Evolutionary conservation across 2,329 filamentous ascomycete species (phyloP).

Genomic region (Camptophora hylomeconis): DNA sequence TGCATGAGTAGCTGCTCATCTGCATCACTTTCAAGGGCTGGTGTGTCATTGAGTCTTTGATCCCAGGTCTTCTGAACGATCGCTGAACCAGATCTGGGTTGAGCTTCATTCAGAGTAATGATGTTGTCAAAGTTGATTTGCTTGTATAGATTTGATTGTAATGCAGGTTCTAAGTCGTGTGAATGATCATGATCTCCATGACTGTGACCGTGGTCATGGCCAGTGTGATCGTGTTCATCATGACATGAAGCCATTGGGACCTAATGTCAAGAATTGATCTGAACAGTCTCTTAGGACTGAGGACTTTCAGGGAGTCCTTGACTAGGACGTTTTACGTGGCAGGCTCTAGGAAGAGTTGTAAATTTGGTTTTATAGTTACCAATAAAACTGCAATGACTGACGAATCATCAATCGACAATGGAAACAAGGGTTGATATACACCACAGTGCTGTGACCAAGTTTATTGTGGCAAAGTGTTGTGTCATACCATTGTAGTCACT

Average conservation of each 20-base stretch:
- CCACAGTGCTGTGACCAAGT: too few species aligned
- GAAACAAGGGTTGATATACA: too few species aligned
- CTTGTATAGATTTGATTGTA: constrained; percentile 82
- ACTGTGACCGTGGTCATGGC: constrained; percentile 34
- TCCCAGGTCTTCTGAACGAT: constrained; percentile 87
- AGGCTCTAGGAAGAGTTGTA: too few species aligned
- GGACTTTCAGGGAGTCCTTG: too few species aligned
- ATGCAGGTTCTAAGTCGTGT: constrained; percentile 81
- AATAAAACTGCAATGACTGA: too few species aligned
- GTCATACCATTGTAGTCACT: too few species aligned
- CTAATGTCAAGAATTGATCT: too few species aligned
- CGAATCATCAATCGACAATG: too few species aligned
- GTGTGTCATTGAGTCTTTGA: constrained; percentile 56
- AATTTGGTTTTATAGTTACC: too few species aligned
- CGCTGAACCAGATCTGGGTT: constrained; percentile 52
- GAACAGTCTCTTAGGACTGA: too few species aligned
- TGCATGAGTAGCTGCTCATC: constrained; percentile 92
- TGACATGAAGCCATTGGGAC: constrained; percentile 25
- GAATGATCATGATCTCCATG: constrained; percentile 67
- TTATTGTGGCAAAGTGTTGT: too few species aligned
- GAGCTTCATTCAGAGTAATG: constrained; percentile 69
- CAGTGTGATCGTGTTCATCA: constrained; percentile 25
- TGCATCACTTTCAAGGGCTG: constrained; percentile 70
- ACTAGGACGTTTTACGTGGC: too few species aligned
- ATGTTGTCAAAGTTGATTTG: constrained; percentile 84